Evolutionary conservation across 2,329 filamentous ascomycete genomes (phyloP).

Genomic region (Microdochium trichocladiopsis): DNA sequence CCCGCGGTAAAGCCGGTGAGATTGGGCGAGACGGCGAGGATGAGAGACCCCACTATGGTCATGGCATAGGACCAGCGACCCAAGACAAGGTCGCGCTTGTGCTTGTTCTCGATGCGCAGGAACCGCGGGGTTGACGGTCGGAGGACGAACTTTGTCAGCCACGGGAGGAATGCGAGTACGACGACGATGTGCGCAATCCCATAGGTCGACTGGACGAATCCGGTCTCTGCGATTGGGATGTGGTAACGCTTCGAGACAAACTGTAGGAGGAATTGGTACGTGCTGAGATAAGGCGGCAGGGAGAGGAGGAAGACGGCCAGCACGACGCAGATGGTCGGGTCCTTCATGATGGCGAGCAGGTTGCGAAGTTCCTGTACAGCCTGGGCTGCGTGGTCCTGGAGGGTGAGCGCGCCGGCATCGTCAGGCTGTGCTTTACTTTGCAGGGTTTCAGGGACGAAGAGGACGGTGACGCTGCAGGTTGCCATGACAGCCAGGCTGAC

Average conservation of each 20-base stretch:
- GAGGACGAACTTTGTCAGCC: conserved; percentile 11
- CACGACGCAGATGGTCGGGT: conserved; percentile 8
- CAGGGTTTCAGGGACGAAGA: conserved; percentile 20
- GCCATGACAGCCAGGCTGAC: conserved; percentile 9
- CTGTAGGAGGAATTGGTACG: conserved; percentile 12
- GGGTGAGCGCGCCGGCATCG: neutral
- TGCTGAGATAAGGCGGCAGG: conserved; percentile 7
- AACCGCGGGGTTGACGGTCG: conserved; percentile 9
- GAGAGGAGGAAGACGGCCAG: conserved; percentile 17
- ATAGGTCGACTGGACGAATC: conserved; percentile 21
- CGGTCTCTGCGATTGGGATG: conserved; percentile 19
- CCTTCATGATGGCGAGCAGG: conserved; percentile 5
- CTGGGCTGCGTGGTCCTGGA: neutral
- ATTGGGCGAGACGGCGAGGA: conserved; percentile 15
- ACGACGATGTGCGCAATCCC: conserved; percentile 15
- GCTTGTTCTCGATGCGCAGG: conserved; percentile 13
- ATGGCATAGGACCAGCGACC: conserved; percentile 14
- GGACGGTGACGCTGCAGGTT: conserved; percentile 8
- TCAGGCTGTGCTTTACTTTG: conserved; percentile 9
- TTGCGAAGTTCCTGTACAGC: conserved; percentile 1
- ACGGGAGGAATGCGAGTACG: conserved; percentile 17
- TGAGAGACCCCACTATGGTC: conserved; percentile 13
- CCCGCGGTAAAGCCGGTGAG: conserved; percentile 17
- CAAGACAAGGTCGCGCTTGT: conserved; percentile 18
- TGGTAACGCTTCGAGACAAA: conserved; percentile 21